A percentile compares a stretch with the other conserved stretches of the same genome.
These are phyloP conservation scores for Linum lewisii DNA, from an alignment of 345 rosid genomes.

Conservation along the genomic window DNA sequence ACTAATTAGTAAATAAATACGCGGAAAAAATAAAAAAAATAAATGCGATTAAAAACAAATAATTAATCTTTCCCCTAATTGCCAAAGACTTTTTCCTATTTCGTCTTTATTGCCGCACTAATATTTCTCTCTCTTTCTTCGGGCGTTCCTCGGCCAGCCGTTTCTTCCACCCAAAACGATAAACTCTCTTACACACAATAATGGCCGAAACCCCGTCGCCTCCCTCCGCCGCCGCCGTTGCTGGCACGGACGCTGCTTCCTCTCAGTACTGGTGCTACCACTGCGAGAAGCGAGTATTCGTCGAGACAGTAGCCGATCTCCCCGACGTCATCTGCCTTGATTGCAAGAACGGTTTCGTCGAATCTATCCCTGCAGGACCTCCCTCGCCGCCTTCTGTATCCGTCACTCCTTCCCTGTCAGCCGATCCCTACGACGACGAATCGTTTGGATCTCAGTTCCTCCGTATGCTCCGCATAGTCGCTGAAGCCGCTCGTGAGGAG, in stretches of 20 bases:
- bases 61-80: no score
- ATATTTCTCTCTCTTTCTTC: background rate
- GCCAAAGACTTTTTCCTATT: background rate
- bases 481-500: slow-evolving; percentile 39
- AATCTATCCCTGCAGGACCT: slow-evolving; percentile 34
- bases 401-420: slow-evolving; percentile 28
- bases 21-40: no score
- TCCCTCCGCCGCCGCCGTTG: slow-evolving; percentile 7
- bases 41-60: no score
- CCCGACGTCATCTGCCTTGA: slow-evolving; percentile 47
- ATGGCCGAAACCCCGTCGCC: slow-evolving; percentile 30
- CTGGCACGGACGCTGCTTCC: slow-evolving; percentile 13
- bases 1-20: no score
- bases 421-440: slow-evolving; percentile 42
- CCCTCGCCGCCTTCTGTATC: slow-evolving; percentile 9
- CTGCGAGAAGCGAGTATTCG: slow-evolving; percentile 58
- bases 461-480: slow-evolving; percentile 50
- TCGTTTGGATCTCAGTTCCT: slow-evolving; percentile 51
- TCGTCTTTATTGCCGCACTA: background rate
- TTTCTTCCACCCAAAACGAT: background rate
- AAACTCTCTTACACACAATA: background rate
- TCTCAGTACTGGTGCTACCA: slow-evolving; percentile 59
- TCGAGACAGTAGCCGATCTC: slow-evolving; percentile 37
- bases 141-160: slow-evolving; percentile 1
- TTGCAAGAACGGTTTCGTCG: slow-evolving; percentile 72